A percentile compares a stretch with the other conserved stretches of the same genome.
Evolutionary conservation across 2,329 filamentous ascomycete species (phyloP).

Genomic region (Sporothrix protearum): DNA sequence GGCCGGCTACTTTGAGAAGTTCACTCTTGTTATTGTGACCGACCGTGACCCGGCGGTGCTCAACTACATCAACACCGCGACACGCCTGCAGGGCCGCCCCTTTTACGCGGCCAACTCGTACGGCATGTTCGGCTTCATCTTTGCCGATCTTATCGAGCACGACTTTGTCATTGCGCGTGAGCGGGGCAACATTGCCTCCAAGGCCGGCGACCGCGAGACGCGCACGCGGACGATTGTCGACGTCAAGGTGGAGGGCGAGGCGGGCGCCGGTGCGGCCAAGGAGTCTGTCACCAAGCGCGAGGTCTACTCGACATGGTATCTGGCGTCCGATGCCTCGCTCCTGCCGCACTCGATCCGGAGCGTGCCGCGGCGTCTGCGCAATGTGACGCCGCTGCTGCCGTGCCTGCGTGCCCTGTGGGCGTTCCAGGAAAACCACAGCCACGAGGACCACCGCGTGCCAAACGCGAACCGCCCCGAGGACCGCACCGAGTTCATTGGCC

Average conservation of each 20-base stretch:
- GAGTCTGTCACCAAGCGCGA: conserved; percentile 92
- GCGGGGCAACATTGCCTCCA: conserved; percentile 68
- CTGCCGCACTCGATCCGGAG: conserved; percentile 67
- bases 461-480: conserved; percentile 55
- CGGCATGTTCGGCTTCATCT: conserved; percentile 92
- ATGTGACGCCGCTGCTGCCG: conserved; percentile 79
- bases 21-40: conserved; percentile 85
- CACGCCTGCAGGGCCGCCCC: conserved; percentile 69
- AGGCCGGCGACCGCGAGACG: conserved; percentile 59
- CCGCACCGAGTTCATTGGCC: conserved; percentile 69
- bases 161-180: conserved; percentile 85
- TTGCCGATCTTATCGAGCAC: conserved; percentile 87
- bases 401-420: conserved; percentile 89
- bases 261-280: conserved; percentile 36
- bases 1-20: conserved; percentile 70
- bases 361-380: conserved; percentile 64
- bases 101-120: conserved; percentile 89
- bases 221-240: conserved; percentile 71
- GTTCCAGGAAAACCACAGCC: conserved; percentile 61
- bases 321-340: conserved; percentile 73
- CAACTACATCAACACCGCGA: conserved; percentile 78
- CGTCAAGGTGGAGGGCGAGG: conserved; percentile 66
- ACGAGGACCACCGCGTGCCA: conserved; percentile 45
- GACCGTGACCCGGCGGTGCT: conserved; percentile 75
- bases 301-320: conserved; percentile 78